Evolutionary conservation across 2,329 filamentous ascomycete genomes (phyloP), one percentile per base, ranked within the genome.

Genomic region (Calonectria henricotiae): DNA sequence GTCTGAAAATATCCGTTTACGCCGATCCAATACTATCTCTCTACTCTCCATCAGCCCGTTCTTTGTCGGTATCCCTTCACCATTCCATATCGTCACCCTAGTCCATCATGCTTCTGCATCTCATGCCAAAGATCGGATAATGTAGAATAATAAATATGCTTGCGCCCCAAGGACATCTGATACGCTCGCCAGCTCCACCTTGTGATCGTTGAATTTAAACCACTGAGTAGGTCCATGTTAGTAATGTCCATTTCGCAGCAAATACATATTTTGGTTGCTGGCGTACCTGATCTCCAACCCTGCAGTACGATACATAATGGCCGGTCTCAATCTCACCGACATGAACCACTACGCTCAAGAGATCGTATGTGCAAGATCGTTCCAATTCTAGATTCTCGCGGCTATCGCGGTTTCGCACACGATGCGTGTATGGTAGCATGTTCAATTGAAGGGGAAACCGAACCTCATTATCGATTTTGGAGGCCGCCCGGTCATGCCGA

Each of bases 131-230:
- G 89, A 91, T 71, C 90, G 86, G 70, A 92, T 90, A 64, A 92
- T 91, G 77, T 98, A 98, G 81, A 98, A 98, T 64, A 98, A 85
- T 68, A 98, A 86, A 81, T 98, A 98, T 0, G 96, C 95, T 80
- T 98, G 92, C 15, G 94, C 94, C 35, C 89, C 89, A 47, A 98
- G 86, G 3, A 98, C 96, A 70, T 98, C 94, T 5, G 93, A 93
- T 79, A 96, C 92, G 55, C 90, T 90, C 2, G 94, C 96, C 67
- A 95, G 80, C 71, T 95, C 94, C 27, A 98, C 96, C 80, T 94
- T 95, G 80, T 96, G 95, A 80, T 98, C 96, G 79, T 98, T 97
- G 83, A 98, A 98, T 66, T 94, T 91, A 81, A 98, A 97, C 96
- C 96, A 98, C 88, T 97, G 17, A 71, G 79, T 12, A 46, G 72